These are phyloP conservation scores for Conringia planisiliqua DNA, from an alignment of 345 rosid species.

Conservation along the genomic window DNA sequence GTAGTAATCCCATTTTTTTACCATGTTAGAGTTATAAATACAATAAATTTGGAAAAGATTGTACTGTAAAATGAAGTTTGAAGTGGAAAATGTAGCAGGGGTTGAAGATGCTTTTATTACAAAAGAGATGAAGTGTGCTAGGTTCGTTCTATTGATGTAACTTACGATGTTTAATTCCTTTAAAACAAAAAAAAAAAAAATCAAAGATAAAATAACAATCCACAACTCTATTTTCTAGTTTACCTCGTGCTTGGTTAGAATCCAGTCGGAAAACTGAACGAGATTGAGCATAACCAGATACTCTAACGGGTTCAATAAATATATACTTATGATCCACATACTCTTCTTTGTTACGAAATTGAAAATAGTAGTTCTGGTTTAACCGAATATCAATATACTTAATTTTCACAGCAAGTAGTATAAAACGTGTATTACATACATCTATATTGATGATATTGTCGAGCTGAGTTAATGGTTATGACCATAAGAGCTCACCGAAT, in stretches of 20 bases:
- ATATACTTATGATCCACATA: neutral
- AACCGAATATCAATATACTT: neutral
- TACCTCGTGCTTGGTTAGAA: neutral
- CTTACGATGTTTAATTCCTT: neutral
- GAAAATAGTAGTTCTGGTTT: neutral
- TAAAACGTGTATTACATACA: neutral
- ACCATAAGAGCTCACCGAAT: neutral
- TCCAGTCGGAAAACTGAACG: neutral
- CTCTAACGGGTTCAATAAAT: neutral
- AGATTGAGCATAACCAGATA: neutral
- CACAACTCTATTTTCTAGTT: neutral
- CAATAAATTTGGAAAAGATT: no score
- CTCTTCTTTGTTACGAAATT: neutral
- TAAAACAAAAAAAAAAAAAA: no score
- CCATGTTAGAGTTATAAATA: no score
- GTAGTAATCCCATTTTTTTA: no score
- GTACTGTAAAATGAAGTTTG: no score
- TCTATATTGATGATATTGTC: neutral
- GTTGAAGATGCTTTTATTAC: no score
- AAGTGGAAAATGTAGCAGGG: no score
- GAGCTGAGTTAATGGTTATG: conserved; percentile 1
- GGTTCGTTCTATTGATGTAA: neutral
- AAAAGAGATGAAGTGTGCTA: neutral
- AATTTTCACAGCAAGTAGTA: neutral
- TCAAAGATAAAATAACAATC: neutral